Percentiles rank a stretch among this genome's conserved stretches.
Evolutionary conservation across 2,329 filamentous ascomycete species (phyloP).

Genomic region (Ceratocystis huliohia): DNA sequence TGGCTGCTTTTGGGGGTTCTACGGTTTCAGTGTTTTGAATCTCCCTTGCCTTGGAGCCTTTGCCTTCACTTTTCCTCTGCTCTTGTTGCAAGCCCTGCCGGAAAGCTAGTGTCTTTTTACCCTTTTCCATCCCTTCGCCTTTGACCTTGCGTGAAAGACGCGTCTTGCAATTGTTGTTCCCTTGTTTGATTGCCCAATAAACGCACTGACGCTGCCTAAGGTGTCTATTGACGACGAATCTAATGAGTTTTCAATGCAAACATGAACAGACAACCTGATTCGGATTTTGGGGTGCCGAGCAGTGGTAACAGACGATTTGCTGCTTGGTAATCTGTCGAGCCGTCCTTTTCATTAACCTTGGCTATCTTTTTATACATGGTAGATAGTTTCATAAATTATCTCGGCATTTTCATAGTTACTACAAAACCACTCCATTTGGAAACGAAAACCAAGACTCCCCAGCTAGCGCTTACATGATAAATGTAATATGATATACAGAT

Average conservation of each 20-base stretch:
- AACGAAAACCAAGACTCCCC: no score
- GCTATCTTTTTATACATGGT: no score
- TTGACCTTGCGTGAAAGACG: background rate
- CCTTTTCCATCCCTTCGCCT: background rate
- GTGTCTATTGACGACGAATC: background rate
- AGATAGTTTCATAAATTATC: no score
- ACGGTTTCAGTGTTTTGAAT: background rate
- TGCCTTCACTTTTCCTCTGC: background rate
- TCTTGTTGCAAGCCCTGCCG: background rate
- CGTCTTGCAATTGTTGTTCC: background rate
- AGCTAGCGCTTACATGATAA: no score
- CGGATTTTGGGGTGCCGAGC: no score
- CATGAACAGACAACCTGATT: no score
- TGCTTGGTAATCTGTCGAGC: no score
- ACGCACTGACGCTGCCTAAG: background rate
- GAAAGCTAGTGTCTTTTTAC: background rate
- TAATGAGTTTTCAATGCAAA: background rate
- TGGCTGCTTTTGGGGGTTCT: background rate
- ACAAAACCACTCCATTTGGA: no score
- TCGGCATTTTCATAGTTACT: no score
- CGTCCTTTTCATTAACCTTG: no score
- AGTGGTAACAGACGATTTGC: no score
- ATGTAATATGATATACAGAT: no score
- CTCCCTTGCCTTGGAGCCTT: background rate
- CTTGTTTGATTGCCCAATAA: background rate